Evolutionary conservation across 1,139 yeast genomes (phyloP).

Genomic region (Hemisphaericaspora xylofermentans): DNA sequence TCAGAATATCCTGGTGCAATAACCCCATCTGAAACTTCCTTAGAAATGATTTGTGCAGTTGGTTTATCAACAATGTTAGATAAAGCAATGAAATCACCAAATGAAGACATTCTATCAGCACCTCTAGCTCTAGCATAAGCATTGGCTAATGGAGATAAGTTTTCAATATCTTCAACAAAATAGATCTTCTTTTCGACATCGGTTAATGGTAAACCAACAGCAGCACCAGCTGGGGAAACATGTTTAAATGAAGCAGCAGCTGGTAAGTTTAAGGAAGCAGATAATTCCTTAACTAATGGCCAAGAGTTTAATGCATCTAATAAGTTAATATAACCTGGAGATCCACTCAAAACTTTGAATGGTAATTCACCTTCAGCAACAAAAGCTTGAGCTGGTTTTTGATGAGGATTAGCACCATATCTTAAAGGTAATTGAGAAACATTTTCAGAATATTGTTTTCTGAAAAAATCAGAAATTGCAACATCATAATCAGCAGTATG

Average conservation of each 20-base stretch:
- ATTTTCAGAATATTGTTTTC: slow-evolving; percentile 94
- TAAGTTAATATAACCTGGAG: slow-evolving; percentile 96
- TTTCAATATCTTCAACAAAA: slow-evolving; percentile 92
- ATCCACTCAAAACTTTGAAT: slow-evolving; percentile 87
- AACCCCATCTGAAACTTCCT: slow-evolving; percentile 97
- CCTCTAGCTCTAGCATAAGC: slow-evolving; percentile 99
- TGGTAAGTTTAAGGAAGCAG: slow-evolving; percentile 90
- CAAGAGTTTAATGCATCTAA: slow-evolving; percentile 96
- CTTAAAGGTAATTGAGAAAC: slow-evolving; percentile 87
- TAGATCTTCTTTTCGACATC: slow-evolving; percentile 93
- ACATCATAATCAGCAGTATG: slow-evolving; percentile 97
- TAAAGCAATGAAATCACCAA: slow-evolving; percentile 97
- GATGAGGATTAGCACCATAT: slow-evolving; percentile 99
- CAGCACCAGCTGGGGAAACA: slow-evolving; percentile 98
- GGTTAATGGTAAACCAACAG: slow-evolving; percentile 89
- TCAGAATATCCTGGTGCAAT: slow-evolving; percentile 96
- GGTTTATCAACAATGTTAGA: slow-evolving; percentile 95
- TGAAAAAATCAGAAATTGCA: slow-evolving; percentile 93
- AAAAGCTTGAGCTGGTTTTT: slow-evolving; percentile 97
- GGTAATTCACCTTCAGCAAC: slow-evolving; percentile 87
- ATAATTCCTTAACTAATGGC: slow-evolving; percentile 96
- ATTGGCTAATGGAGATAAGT: slow-evolving; percentile 92
- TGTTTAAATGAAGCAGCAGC: slow-evolving; percentile 99
- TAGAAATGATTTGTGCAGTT: slow-evolving; percentile 94
- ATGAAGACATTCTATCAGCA: slow-evolving; percentile 99